Evolutionary conservation across 768 basidiomycete species (phyloP).

Genomic region (Paxillus rubicundulus): DNA sequence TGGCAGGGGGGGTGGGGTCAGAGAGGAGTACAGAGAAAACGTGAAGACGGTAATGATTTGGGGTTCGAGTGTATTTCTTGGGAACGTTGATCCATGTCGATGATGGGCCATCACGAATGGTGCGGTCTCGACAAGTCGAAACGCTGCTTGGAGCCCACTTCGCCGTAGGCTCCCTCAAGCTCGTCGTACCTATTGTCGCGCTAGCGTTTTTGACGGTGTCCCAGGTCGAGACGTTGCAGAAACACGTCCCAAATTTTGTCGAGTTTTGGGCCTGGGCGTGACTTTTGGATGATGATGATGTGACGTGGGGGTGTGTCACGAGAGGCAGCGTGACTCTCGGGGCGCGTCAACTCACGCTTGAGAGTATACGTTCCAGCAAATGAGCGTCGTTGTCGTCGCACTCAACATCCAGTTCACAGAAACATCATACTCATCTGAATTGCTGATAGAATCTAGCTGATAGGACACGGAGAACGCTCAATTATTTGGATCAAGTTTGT

Average conservation of each 20-base stretch:
- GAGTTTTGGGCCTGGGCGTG: too few relatives aligned
- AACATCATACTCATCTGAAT: too few relatives aligned
- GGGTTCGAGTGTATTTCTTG: constrained; percentile 2
- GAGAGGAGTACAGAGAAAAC: constrained; percentile 16
- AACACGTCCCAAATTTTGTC: too few relatives aligned
- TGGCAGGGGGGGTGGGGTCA: constrained; percentile 16
- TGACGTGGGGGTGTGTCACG: constrained; percentile 6
- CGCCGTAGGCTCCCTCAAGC: neutral
- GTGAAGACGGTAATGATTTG: constrained; percentile 25
- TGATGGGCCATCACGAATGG: neutral
- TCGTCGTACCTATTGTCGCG: too few relatives aligned
- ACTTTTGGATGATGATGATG: neutral
- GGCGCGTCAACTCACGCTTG: neutral
- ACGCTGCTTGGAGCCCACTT: neutral
- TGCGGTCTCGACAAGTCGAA: neutral
- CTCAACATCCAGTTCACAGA: neutral
- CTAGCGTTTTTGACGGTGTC: too few relatives aligned
- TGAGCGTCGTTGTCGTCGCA: neutral
- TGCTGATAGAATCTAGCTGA: too few relatives aligned
- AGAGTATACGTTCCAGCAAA: neutral
- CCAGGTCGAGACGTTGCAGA: too few relatives aligned
- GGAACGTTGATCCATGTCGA: neutral
- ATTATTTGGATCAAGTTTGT: neutral
- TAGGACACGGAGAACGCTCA: too few relatives aligned
- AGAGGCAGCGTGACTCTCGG: constrained; percentile 17